Evolutionary conservation across 805 yeast species (phyloP).

Genomic region (Clavispora santaluciae): DNA sequence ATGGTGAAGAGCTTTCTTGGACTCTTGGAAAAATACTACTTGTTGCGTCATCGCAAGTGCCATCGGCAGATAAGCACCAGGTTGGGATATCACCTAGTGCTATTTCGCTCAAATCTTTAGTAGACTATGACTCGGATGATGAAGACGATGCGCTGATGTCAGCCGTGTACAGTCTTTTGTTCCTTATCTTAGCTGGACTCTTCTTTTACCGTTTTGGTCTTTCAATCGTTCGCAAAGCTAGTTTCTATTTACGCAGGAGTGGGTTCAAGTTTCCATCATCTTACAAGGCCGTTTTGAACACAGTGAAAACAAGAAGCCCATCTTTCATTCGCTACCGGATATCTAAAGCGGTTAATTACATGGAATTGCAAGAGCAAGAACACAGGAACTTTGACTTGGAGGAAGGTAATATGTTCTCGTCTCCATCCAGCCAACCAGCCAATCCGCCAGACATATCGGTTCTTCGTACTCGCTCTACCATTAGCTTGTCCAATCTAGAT

Average conservation of each 20-base stretch:
- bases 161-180: slow-evolving; percentile 10
- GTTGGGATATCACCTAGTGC: slow-evolving; percentile 42
- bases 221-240: neutral
- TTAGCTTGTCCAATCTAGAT: slow-evolving; percentile 21
- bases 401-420: slow-evolving; percentile 25
- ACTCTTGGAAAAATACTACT: slow-evolving; percentile 84
- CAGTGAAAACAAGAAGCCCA: slow-evolving; percentile 7
- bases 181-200: slow-evolving; percentile 16
- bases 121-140: slow-evolving; percentile 14
- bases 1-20: slow-evolving; percentile 91
- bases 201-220: slow-evolving; percentile 15
- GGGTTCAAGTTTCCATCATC: neutral
- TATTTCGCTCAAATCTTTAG: slow-evolving; percentile 20
- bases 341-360: slow-evolving; percentile 13
- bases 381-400: slow-evolving; percentile 25
- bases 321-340: slow-evolving; percentile 21
- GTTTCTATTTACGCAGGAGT: slow-evolving; percentile 5
- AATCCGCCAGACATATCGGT: slow-evolving; percentile 16
- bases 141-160: slow-evolving; percentile 8
- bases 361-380: slow-evolving; percentile 17
- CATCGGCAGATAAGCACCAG: slow-evolving; percentile 10
- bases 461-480: slow-evolving; percentile 34
- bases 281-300: neutral
- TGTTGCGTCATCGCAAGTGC: slow-evolving; percentile 70
- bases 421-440: slow-evolving; percentile 15